A percentile compares a stretch with the other conserved stretches of the same genome.
Conservation (phyloP, 2,329 filamentous ascomycete genomes). For the Coniella vitis region DNA sequence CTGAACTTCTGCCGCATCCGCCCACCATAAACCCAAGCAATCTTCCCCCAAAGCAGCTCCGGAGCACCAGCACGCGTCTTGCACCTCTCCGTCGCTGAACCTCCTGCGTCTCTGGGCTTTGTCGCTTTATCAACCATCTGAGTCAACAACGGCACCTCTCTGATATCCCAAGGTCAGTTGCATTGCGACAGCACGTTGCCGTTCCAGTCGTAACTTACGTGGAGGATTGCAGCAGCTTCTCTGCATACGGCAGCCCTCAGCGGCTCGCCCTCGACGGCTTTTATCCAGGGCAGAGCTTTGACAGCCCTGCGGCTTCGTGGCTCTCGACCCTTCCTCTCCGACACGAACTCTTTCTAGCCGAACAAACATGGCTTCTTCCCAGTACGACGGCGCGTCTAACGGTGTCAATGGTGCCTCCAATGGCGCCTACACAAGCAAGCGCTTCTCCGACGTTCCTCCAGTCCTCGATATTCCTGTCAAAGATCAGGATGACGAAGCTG, state of each 20-base stretch:
- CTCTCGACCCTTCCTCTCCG: neutral
- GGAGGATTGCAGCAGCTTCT: neutral
- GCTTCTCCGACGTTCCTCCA: constrained; percentile 58
- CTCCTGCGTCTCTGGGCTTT: too few relatives aligned
- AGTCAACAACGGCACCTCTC: neutral
- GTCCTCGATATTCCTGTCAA: constrained; percentile 62
- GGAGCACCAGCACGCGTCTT: too few relatives aligned
- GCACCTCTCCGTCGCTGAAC: too few relatives aligned
- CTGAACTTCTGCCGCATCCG: neutral
- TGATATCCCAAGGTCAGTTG: neutral
- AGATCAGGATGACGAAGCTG: constrained; percentile 62
- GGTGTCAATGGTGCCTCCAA: constrained; percentile 34
- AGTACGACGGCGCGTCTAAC: constrained; percentile 38
- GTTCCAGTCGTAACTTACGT: neutral
- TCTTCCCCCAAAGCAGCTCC: too few relatives aligned
- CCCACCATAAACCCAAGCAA: neutral
- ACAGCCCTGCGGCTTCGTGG: neutral
- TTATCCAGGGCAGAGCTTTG: neutral
- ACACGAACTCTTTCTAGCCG: constrained; percentile 26
- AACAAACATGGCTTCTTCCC: constrained; percentile 33
- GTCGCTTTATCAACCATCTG: neutral
- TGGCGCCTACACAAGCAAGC: constrained; percentile 39
- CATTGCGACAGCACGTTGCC: neutral
- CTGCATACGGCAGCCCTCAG: neutral
- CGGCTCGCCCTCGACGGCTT: neutral